Percentiles rank a stretch among this genome's conserved stretches.
Conservation (phyloP, 495 filamentous ascomycete genomes). For the Podospora pseudopauciseta region DNA sequence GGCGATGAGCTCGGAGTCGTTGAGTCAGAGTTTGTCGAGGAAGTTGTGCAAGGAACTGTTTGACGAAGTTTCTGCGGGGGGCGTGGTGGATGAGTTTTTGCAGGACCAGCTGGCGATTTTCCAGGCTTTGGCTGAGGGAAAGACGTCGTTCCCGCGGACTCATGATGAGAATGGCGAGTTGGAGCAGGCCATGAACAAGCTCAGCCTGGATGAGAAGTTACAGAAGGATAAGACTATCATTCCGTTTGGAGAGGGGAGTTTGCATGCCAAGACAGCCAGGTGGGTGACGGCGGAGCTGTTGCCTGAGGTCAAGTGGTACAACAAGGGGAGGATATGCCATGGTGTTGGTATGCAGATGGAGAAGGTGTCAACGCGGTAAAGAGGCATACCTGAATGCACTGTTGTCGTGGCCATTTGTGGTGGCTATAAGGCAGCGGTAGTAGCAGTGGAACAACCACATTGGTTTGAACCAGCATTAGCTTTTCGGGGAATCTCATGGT, state of each 20-base stretch:
- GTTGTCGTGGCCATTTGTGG: background rate
- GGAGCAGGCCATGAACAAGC: constrained; percentile 18
- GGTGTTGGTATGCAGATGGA: constrained; percentile 40
- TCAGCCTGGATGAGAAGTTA: constrained; percentile 21
- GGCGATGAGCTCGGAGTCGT: constrained; percentile 15
- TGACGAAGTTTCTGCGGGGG: constrained; percentile 51
- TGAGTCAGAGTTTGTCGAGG: constrained; percentile 40
- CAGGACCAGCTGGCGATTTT: constrained; percentile 81
- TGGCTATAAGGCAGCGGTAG: background rate
- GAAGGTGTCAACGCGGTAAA: constrained; percentile 6
- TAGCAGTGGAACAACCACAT: background rate
- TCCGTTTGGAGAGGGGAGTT: constrained; percentile 56
- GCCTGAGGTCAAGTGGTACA: constrained; percentile 50
- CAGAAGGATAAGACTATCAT: constrained; percentile 34
- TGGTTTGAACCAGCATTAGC: background rate
- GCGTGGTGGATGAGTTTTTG: constrained; percentile 65
- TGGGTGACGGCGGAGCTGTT: constrained; percentile 64
- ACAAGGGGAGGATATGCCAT: constrained; percentile 50
- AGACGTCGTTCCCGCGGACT: constrained; percentile 37
- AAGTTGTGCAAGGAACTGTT: constrained; percentile 57
- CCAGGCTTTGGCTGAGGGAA: constrained; percentile 65
- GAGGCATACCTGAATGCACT: background rate
- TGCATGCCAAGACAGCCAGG: constrained; percentile 69
- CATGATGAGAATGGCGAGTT: constrained; percentile 22
- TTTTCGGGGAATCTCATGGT: background rate